Percentiles rank a stretch among this genome's conserved stretches.
Evolutionary conservation across 192 early-diverging fungal species (phyloP).

Genomic region (Coemansia sp.): DNA sequence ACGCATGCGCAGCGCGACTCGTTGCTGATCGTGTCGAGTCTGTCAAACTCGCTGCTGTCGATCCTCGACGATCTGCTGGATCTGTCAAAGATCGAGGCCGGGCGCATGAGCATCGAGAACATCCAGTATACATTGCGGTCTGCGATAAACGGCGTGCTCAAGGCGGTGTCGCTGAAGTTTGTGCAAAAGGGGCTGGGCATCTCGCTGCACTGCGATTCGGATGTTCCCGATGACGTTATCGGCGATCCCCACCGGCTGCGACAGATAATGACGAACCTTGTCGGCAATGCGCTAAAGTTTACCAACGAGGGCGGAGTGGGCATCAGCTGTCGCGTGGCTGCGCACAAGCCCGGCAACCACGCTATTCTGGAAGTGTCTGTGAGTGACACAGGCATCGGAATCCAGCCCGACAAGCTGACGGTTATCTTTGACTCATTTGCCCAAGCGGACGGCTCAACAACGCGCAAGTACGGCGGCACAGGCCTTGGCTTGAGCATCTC

Average conservation of each 20-base stretch:
- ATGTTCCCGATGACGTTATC: constrained; percentile 68
- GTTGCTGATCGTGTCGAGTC: constrained; percentile 71
- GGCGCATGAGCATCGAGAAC: constrained; percentile 74
- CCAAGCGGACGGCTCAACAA: constrained; percentile 80
- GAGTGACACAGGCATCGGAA: constrained; percentile 82
- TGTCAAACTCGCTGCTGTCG: constrained; percentile 69
- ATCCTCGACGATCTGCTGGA: constrained; percentile 86
- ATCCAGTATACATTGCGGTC: constrained; percentile 66
- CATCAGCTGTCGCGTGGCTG: constrained; percentile 55
- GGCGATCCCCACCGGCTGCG: constrained; percentile 73
- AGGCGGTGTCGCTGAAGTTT: constrained; percentile 70
- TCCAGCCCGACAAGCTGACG: constrained; percentile 71
- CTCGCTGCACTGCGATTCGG: constrained; percentile 65
- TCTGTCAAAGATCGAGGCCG: constrained; percentile 82
- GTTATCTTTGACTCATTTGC: constrained; percentile 80
- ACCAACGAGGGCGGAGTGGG: constrained; percentile 71
- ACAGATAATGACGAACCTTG: constrained; percentile 80
- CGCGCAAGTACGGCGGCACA: constrained; percentile 83
- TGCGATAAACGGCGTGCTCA: constrained; percentile 65
- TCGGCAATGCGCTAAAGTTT: constrained; percentile 86
- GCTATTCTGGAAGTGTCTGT: constrained; percentile 69
- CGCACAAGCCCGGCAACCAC: constrained; percentile 26
- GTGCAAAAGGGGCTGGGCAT: constrained; percentile 72
- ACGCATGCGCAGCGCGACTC: constrained; percentile 80
- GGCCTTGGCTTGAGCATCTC: constrained; percentile 85